These are phyloP conservation scores for Colletotrichum tropicicola DNA, from an alignment of 2,329 filamentous ascomycete genomes.

Conservation along the genomic window DNA sequence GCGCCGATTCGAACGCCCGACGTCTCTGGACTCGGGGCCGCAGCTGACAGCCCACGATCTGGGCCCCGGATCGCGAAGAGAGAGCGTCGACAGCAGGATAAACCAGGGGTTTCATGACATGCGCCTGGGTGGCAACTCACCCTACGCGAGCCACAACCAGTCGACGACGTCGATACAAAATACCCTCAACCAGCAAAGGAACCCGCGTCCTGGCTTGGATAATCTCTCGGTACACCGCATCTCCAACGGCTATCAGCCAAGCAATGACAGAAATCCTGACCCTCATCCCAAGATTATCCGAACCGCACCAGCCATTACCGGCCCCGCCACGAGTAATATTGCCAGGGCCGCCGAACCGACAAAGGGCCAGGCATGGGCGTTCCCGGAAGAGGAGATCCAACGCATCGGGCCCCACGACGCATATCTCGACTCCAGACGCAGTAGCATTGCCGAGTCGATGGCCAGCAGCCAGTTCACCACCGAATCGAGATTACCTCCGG, in stretches of 20 bases:
- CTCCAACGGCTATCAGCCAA: constrained; percentile 72
- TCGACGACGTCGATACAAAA: constrained; percentile 80
- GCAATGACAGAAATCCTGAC: constrained; percentile 65
- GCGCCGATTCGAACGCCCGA: constrained; percentile 54
- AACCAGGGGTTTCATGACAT: constrained; percentile 77
- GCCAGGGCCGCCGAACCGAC: constrained; percentile 80
- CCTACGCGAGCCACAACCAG: constrained; percentile 80
- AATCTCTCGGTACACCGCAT: constrained; percentile 65
- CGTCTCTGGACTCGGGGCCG: constrained; percentile 43
- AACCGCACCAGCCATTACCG: constrained; percentile 80
- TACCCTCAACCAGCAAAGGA: constrained; percentile 73
- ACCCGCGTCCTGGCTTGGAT: constrained; percentile 63
- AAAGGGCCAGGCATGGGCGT: constrained; percentile 86
- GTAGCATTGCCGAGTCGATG: constrained; percentile 80
- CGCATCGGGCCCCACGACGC: constrained; percentile 55
- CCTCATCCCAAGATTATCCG: constrained; percentile 61
- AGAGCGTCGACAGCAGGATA: constrained; percentile 83
- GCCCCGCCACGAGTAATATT: constrained; percentile 71
- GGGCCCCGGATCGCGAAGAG: constrained; percentile 68
- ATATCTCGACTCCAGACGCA: constrained; percentile 74
- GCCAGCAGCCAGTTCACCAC: constrained; percentile 83
- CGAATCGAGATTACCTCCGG: constrained; percentile 76
- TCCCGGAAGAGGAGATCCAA: constrained; percentile 76
- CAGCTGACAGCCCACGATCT: constrained; percentile 43
- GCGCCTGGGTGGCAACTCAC: constrained; percentile 72